Evolutionary conservation across 176 grass and related monocot species (phyloP).

Genomic region (Oropetium thomaeum): DNA sequence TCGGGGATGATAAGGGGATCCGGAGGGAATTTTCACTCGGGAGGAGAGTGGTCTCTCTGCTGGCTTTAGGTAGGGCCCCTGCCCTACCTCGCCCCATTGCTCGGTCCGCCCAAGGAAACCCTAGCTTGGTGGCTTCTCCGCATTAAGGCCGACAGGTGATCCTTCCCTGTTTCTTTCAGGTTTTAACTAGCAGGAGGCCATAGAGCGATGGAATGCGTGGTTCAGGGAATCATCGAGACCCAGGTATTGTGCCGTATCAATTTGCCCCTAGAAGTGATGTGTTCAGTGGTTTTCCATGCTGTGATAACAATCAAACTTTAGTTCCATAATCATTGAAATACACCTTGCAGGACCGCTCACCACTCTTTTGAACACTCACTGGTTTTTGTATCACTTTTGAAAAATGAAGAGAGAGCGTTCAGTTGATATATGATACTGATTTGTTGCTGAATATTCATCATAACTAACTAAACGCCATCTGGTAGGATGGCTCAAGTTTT

Average conservation of each 20-base stretch:
- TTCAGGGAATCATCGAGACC: slow-evolving; percentile 91
- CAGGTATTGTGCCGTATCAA: slow-evolving; percentile 36
- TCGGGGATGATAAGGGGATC: too few relatives aligned
- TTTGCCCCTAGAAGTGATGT: not conserved
- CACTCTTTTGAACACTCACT: not conserved
- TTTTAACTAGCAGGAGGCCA: not conserved
- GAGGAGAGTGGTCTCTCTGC: too few relatives aligned
- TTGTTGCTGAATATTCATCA: slow-evolving; percentile 8
- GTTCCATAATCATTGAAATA: not conserved
- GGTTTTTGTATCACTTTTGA: not conserved
- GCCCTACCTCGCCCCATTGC: too few relatives aligned
- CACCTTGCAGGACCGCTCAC: not conserved
- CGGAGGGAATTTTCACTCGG: too few relatives aligned
- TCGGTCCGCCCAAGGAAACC: too few relatives aligned
- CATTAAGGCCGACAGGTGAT: not conserved
- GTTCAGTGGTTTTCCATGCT: not conserved
- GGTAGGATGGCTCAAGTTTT: not conserved
- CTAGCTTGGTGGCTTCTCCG: too few relatives aligned
- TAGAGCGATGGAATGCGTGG: slow-evolving; percentile 69
- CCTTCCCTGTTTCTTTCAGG: not conserved
- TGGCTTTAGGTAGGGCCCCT: too few relatives aligned
- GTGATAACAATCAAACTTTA: not conserved
- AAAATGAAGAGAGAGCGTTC: too few relatives aligned
- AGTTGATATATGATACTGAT: not conserved
- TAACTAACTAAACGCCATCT: not conserved